phyloP scores from a whole-genome alignment of 176 grass and related monocot species.

The Oryza australiensis region DNA sequence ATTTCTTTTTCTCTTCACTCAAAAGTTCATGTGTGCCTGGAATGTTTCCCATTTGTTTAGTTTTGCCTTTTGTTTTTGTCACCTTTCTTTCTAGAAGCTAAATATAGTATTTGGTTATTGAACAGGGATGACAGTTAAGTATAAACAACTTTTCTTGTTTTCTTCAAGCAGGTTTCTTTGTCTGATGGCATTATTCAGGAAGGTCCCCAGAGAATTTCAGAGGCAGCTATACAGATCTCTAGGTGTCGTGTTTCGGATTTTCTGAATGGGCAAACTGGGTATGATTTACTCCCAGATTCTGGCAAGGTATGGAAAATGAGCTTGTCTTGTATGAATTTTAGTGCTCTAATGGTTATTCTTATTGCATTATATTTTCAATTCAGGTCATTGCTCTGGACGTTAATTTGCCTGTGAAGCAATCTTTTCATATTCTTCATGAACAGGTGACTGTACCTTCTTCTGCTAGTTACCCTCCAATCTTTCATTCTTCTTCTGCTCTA shows the following conservation, averaged over 20 bases:
- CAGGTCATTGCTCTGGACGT: constrained; percentile 96
- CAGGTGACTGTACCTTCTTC: constrained; percentile 40
- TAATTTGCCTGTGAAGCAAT: constrained; percentile 97
- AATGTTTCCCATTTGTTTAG: constrained; percentile 3
- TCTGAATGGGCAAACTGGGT: constrained; percentile 70
- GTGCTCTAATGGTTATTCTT: neutral
- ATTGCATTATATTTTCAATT: constrained; percentile 28
- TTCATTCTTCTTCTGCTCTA: neutral
- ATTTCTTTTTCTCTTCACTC: neutral
- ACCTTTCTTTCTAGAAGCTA: neutral
- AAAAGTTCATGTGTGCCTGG: neutral
- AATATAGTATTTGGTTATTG: constrained; percentile 5
- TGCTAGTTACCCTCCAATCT: neutral
- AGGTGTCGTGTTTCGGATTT: constrained; percentile 57
- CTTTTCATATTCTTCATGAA: constrained; percentile 98
- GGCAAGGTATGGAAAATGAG: constrained; percentile 71
- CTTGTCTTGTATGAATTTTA: neutral
- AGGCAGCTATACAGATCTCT: constrained; percentile 70
- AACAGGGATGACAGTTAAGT: neutral
- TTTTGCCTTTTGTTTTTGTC: neutral
- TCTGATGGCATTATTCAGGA: constrained; percentile 45
- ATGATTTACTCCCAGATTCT: constrained; percentile 93
- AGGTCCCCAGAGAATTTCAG: constrained; percentile 61
- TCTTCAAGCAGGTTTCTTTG: constrained; percentile 45
- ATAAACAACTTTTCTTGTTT: constrained; percentile 11